Conservation (phyloP, 345 rosid species). For the Dimocarpus longan region DNA sequence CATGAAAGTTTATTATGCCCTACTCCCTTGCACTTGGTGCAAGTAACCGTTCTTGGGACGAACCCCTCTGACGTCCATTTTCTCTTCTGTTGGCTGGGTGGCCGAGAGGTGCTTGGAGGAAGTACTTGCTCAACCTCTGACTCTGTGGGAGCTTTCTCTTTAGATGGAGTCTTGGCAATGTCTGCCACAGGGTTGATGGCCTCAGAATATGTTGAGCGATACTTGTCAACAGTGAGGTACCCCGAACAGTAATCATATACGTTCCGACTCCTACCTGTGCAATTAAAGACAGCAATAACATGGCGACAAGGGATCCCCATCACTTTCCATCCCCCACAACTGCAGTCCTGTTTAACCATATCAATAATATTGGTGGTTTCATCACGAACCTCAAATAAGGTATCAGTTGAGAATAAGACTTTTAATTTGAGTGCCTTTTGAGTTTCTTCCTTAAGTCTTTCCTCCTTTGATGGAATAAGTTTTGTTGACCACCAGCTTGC, state of each 20-base stretch:
- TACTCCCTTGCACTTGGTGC: slow-evolving; percentile 75
- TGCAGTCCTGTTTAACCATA: slow-evolving; percentile 59
- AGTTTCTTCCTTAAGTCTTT: slow-evolving; percentile 57
- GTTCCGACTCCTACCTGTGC: slow-evolving; percentile 41
- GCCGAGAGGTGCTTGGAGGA: slow-evolving; percentile 56
- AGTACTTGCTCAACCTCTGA: slow-evolving; percentile 38
- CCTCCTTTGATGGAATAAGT: slow-evolving; percentile 80
- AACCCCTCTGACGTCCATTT: slow-evolving; percentile 45
- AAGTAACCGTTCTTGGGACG: slow-evolving; percentile 54
- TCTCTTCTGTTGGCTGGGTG: slow-evolving; percentile 50
- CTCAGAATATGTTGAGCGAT: slow-evolving; percentile 51
- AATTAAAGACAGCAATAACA: slow-evolving; percentile 73
- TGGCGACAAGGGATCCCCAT: slow-evolving; percentile 82
- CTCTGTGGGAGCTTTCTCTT: slow-evolving; percentile 38
- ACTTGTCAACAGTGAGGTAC: slow-evolving; percentile 61
- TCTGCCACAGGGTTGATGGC: slow-evolving; percentile 47
- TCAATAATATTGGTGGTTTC: slow-evolving; percentile 71
- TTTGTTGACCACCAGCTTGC: slow-evolving; percentile 57
- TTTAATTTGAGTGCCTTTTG: slow-evolving; percentile 45
- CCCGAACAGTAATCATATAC: slow-evolving; percentile 67
- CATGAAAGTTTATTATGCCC: slow-evolving; percentile 88
- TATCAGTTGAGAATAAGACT: slow-evolving; percentile 79
- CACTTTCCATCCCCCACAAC: slow-evolving; percentile 71
- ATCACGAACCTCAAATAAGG: slow-evolving; percentile 88
- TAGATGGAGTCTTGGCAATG: slow-evolving; percentile 18